Evolutionary conservation across 208 protist species (phyloP).

Genomic region (Trypanosoma boissoni): DNA sequence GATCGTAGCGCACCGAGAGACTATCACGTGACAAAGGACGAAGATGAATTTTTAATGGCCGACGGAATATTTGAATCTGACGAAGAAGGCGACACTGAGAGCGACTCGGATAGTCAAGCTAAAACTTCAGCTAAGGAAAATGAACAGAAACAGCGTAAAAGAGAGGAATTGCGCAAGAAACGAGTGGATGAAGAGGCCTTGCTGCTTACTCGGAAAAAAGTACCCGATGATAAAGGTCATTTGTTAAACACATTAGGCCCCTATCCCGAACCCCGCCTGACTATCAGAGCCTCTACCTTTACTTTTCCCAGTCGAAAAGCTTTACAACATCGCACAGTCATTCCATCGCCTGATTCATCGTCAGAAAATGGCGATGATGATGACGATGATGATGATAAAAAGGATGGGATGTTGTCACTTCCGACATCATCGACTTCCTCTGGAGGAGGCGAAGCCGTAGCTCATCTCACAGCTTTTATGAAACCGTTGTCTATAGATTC

Average conservation of each 20-base stretch:
- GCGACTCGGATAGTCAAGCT: conserved; percentile 46
- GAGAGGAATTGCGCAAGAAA: conserved; percentile 69
- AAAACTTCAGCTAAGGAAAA: conserved; percentile 52
- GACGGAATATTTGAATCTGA: conserved; percentile 78
- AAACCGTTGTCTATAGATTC: conserved; percentile 84
- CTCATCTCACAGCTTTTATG: conserved; percentile 81
- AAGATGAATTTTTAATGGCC: conserved; percentile 75
- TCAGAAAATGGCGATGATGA: conserved; percentile 57
- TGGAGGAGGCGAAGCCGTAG: conserved; percentile 56
- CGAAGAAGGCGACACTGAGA: conserved; percentile 60
- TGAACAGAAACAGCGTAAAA: conserved; percentile 64
- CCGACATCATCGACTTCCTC: conserved; percentile 28
- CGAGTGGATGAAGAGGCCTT: conserved; percentile 83
- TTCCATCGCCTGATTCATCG: conserved; percentile 57
- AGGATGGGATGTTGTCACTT: conserved; percentile 27
- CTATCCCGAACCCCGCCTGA: conserved; percentile 68
- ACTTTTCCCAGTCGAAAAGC: conserved; percentile 83
- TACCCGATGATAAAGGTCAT: conserved; percentile 80
- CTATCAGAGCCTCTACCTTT: conserved; percentile 58
- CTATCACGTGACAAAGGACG: conserved; percentile 74
- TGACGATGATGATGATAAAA: conserved; percentile 32
- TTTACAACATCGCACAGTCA: conserved; percentile 73
- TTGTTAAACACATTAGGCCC: conserved; percentile 74
- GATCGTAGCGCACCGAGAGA: conserved; percentile 56
- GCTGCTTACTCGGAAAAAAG: conserved; percentile 84